Evolutionary conservation across 2,329 filamentous ascomycete genomes (phyloP).

Genomic region (Xenoacremonium recifei): DNA sequence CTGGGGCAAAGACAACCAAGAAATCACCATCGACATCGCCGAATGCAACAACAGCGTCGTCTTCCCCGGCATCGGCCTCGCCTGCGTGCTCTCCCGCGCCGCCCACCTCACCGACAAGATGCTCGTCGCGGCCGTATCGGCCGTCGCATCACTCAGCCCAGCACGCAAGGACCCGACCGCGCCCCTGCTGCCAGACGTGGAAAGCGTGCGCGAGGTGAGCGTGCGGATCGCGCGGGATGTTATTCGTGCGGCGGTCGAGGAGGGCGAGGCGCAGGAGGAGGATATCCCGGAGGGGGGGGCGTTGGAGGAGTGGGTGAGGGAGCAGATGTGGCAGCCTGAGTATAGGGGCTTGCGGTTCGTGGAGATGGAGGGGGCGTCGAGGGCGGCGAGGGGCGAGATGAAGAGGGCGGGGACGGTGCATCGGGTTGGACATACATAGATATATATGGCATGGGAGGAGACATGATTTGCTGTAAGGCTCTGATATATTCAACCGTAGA

Average conservation of each 20-base stretch:
- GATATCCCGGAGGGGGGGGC: slow-evolving; percentile 61
- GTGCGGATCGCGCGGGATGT: slow-evolving; percentile 75
- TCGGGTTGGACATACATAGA: slow-evolving; percentile 15
- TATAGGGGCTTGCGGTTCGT: slow-evolving; percentile 66
- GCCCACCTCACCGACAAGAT: slow-evolving; percentile 70
- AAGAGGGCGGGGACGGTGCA: slow-evolving; percentile 29
- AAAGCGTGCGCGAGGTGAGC: slow-evolving; percentile 71
- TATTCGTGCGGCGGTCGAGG: slow-evolving; percentile 67
- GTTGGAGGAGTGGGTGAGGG: slow-evolving; percentile 68
- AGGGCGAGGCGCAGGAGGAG: slow-evolving; percentile 63
- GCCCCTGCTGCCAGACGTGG: slow-evolving; percentile 74
- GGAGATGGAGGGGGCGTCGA: slow-evolving; percentile 46
- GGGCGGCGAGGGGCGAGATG: slow-evolving; percentile 49
- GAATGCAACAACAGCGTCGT: slow-evolving; percentile 89
- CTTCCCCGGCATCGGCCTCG: slow-evolving; percentile 84
- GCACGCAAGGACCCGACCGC: slow-evolving; percentile 61
- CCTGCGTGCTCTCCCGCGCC: slow-evolving; percentile 68
- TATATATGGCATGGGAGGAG: no score
- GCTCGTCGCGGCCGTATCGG: slow-evolving; percentile 76
- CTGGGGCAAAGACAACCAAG: slow-evolving; percentile 46
- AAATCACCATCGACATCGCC: slow-evolving; percentile 52
- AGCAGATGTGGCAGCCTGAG: slow-evolving; percentile 77
- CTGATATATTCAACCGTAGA: no score
- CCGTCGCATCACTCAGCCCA: slow-evolving; percentile 69
- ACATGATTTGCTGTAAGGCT: no score